These are phyloP conservation scores for Scytalidium lignicola DNA, from an alignment of 2,329 filamentous ascomycete species.

Conservation along the genomic window DNA sequence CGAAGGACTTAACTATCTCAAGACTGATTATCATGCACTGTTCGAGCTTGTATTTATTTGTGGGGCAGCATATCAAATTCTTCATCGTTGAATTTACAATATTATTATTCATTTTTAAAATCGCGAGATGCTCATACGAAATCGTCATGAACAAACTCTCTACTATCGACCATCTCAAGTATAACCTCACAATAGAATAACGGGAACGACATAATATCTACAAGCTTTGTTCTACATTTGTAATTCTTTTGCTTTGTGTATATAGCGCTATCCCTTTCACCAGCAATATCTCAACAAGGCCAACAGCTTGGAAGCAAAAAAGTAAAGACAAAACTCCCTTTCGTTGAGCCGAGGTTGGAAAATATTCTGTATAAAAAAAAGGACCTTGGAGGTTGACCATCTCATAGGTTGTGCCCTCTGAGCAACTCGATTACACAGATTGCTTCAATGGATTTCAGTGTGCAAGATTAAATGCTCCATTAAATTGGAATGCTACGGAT, in stretches of 20 bases:
- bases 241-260: too few relatives aligned
- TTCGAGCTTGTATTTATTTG: too few relatives aligned
- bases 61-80: too few relatives aligned
- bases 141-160: too few relatives aligned
- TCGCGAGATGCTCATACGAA: too few relatives aligned
- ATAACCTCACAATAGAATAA: too few relatives aligned
- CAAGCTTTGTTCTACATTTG: background rate
- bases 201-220: too few relatives aligned
- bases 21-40: too few relatives aligned
- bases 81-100: too few relatives aligned
- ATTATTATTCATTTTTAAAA: too few relatives aligned
- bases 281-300: background rate
- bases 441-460: slow-evolving; percentile 35
- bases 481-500: slow-evolving; percentile 30
- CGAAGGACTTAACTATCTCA: too few relatives aligned
- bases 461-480: slow-evolving; percentile 36
- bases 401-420: slow-evolving; percentile 9
- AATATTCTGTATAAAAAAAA: background rate
- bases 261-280: background rate
- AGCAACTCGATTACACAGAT: slow-evolving; percentile 19
- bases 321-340: background rate
- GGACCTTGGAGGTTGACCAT: background rate
- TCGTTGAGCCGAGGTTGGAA: background rate
- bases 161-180: too few relatives aligned
- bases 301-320: background rate